Conservation (phyloP, 768 basidiomycete genomes). For the Pleurotus tuoliensis region DNA sequence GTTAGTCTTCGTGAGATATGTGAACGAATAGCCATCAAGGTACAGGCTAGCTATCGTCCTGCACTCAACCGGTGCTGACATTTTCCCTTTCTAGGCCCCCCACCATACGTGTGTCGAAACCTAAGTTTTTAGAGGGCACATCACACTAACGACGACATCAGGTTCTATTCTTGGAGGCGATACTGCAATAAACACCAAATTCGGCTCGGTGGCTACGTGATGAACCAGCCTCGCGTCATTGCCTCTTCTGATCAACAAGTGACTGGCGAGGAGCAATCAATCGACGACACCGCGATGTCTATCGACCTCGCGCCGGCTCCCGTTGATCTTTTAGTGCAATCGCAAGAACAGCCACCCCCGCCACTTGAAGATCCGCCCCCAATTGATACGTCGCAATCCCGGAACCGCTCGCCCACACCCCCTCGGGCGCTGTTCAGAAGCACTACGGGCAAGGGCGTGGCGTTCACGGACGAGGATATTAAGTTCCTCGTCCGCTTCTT, state of each 20-base stretch:
- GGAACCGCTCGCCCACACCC: conserved; percentile 75
- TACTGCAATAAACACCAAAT: conserved; percentile 94
- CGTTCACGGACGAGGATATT: conserved; percentile 83
- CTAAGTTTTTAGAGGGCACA: not conserved
- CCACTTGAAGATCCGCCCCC: conserved; percentile 16
- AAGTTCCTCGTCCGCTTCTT: conserved; percentile 72
- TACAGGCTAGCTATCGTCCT: conserved; percentile 20
- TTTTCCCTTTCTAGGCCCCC: conserved; percentile 52
- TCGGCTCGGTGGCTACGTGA: conserved; percentile 78
- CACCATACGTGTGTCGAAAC: conserved; percentile 70
- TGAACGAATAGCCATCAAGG: conserved; percentile 82
- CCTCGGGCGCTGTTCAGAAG: conserved; percentile 77
- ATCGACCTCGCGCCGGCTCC: conserved; percentile 31
- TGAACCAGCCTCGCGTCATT: conserved; percentile 57
- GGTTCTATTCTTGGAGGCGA: conserved; percentile 88
- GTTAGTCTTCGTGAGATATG: conserved; percentile 76
- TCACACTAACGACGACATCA: conserved; percentile 22
- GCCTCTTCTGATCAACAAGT: conserved; percentile 41
- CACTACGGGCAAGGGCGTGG: conserved; percentile 87
- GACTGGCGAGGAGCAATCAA: conserved; percentile 29
- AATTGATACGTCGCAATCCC: conserved; percentile 18
- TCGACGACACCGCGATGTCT: conserved; percentile 31
- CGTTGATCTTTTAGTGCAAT: conserved; percentile 33
- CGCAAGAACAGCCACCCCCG: conserved; percentile 31
- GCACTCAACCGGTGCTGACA: conserved; percentile 1